These are phyloP conservation scores for Exsudoporus frostii DNA, from an alignment of 768 basidiomycete genomes.

Conservation along the genomic window DNA sequence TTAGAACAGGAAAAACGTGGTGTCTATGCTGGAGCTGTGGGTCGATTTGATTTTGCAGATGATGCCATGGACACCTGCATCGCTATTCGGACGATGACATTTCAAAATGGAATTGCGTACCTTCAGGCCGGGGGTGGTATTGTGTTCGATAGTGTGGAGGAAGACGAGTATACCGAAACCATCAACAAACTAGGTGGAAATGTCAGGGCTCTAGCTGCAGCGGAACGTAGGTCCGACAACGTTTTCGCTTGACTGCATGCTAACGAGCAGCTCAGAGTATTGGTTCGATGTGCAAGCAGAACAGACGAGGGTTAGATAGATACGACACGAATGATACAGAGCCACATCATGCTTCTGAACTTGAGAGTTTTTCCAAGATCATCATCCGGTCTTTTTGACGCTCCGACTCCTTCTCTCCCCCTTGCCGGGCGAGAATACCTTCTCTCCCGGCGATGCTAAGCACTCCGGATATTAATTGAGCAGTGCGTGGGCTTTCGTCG, in stretches of 20 bases:
- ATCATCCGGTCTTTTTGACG: slow-evolving; percentile 25
- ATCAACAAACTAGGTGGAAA: slow-evolving; percentile 93
- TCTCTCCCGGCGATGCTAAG: slow-evolving; percentile 86
- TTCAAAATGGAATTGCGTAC: slow-evolving; percentile 89
- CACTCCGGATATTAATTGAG: slow-evolving; percentile 87
- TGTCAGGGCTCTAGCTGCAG: slow-evolving; percentile 76
- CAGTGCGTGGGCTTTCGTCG: slow-evolving; percentile 88
- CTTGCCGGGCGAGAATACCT: slow-evolving; percentile 50
- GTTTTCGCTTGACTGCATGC: slow-evolving; percentile 4
- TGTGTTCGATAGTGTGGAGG: slow-evolving; percentile 94
- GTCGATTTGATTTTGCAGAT: slow-evolving; percentile 93
- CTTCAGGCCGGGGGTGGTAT: slow-evolving; percentile 97
- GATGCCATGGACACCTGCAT: slow-evolving; percentile 99
- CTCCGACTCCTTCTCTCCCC: slow-evolving; percentile 25
- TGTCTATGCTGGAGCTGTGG: slow-evolving; percentile 95
- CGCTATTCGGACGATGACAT: slow-evolving; percentile 96
- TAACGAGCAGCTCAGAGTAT: slow-evolving; percentile 47
- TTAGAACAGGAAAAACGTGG: slow-evolving; percentile 89
- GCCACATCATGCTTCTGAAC: slow-evolving; percentile 13
- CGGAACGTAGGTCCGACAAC: slow-evolving; percentile 68
- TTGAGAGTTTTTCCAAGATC: slow-evolving; percentile 25
- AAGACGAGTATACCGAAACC: slow-evolving; percentile 96
- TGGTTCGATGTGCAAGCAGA: slow-evolving; percentile 66
- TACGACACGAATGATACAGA: slow-evolving; percentile 4
- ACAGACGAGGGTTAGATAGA: slow-evolving; percentile 30